Evolutionary conservation across 192 early-diverging fungal species (phyloP).

Genomic region (Dissophora ornata): DNA sequence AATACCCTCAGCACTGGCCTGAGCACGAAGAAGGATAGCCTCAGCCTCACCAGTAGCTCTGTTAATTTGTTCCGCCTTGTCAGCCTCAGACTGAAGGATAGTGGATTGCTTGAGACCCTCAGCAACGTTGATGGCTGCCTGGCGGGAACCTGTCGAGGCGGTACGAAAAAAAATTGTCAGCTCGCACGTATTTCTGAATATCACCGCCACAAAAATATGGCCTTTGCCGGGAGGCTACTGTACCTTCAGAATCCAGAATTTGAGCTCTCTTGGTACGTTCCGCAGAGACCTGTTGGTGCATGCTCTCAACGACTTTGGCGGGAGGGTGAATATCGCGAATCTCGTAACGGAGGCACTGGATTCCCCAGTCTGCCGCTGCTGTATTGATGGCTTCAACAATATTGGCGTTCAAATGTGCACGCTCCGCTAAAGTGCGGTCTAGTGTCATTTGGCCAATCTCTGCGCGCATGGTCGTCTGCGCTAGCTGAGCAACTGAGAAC

Average conservation of each 20-base stretch:
- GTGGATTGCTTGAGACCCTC: constrained; percentile 93
- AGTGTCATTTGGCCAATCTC: constrained; percentile 99
- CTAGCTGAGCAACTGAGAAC: constrained; percentile 95
- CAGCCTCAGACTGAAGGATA: constrained; percentile 96
- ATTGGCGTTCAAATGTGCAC: constrained; percentile 90
- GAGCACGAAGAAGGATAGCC: constrained; percentile 85
- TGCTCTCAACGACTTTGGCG: constrained; percentile 91
- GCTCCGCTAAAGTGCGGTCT: constrained; percentile 94
- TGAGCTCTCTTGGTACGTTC: constrained; percentile 96
- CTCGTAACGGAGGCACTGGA: constrained; percentile 95
- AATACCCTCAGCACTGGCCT: constrained; percentile 86
- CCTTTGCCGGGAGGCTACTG: too few species aligned
- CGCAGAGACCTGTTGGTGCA: constrained; percentile 98
- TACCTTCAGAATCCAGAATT: constrained; percentile 87
- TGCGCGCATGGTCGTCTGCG: constrained; percentile 99
- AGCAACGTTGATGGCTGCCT: constrained; percentile 97
- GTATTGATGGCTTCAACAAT: constrained; percentile 96
- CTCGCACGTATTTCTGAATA: background rate
- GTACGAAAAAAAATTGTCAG: background rate
- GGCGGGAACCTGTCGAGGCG: constrained; percentile 66
- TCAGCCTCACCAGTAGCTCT: constrained; percentile 90
- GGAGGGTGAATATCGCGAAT: constrained; percentile 97
- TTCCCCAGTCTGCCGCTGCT: constrained; percentile 96
- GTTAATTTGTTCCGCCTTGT: constrained; percentile 90
- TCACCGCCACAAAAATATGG: background rate